Evolutionary conservation across 352 stramenopile genomes (phyloP).

Genomic region (Pythium plurisporium): DNA sequence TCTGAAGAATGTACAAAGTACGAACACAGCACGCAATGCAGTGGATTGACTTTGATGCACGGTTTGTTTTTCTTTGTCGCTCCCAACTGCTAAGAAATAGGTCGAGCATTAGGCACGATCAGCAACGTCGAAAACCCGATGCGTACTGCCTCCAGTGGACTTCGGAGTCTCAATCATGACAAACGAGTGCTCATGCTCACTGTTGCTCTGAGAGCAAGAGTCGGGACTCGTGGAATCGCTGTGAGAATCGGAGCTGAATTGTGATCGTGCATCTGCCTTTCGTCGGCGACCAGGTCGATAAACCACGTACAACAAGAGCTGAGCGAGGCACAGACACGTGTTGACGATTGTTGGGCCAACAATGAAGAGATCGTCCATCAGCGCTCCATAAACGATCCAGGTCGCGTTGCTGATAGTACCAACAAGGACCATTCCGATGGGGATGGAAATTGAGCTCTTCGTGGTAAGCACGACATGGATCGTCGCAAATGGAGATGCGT

Average conservation of each 20-base stretch:
- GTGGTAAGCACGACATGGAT: constrained; percentile 37
- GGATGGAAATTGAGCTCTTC: constrained; percentile 43
- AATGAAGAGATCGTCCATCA: constrained; percentile 37
- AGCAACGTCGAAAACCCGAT: neutral
- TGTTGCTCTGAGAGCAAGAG: neutral
- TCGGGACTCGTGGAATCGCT: constrained; percentile 9
- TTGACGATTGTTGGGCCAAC: constrained; percentile 38
- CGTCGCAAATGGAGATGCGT: constrained; percentile 41
- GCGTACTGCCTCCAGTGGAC: neutral
- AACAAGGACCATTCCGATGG: constrained; percentile 37
- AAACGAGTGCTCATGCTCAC: constrained; percentile 18
- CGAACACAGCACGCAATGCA: neutral
- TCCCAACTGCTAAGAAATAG: neutral
- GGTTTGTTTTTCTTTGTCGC: neutral
- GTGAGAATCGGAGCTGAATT: neutral
- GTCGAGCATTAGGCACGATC: neutral
- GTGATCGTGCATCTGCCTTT: neutral
- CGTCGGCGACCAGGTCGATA: constrained; percentile 25
- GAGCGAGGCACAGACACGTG: constrained; percentile 30
- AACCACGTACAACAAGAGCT: constrained; percentile 40
- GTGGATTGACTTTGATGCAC: neutral
- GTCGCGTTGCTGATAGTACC: constrained; percentile 43
- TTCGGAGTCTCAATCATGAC: constrained; percentile 23
- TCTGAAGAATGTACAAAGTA: constrained; percentile 3
- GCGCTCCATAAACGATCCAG: constrained; percentile 41